Base-by-base conservation (phyloP, 2,329 filamentous ascomycete species). In the Tympanopsis confertula region DNA sequence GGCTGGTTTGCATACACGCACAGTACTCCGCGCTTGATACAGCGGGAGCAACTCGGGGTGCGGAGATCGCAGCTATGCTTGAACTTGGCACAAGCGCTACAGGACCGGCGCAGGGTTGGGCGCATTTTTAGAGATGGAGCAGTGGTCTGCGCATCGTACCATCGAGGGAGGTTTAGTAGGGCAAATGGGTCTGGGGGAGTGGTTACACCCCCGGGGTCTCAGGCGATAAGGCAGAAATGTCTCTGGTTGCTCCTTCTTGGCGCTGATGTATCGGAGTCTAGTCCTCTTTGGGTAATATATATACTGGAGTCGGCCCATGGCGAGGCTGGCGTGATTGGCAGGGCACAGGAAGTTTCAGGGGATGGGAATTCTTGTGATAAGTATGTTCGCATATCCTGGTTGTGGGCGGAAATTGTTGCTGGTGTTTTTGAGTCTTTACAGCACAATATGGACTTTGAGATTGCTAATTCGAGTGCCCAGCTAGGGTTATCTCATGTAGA, bases 1-100 rank as follows among this genome's bases (percentile, higher is more conserved):
- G 71, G 71, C 47, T 69, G 57, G 45, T 76, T 76, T 4, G 65
- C 69, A 47, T 75, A 76, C 17, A 59, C 46, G 48, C 71, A 76
- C 12, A 48, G 42, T 37, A 58, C 50, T 5, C 62, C 60, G 18
- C 66, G 59, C 52, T 68, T 70, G 39, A 60, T 40, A 47, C 71
- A 76, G 38, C 71, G 66, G 3, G 71, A 71, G 52, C 71, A 76
- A 37, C 55, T 59, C 3, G 71, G 71, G 1, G 61, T 69, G 20
- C 57, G 57, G 14, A 75, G 63, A 46, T 75, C 69, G 50, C 71
- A 76, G 41, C 66, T 63, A 43, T 68, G 61, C 46, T 76, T 76
- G 4, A 67, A 60, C 46, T 62, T 71, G 30, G 69, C 70, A 47
- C 71, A 76, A 13, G 69, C 63, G 44, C 59, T 57, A 54, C 71